A percentile compares a stretch with the other conserved stretches of the same genome.
phyloP scores from a whole-genome alignment of 352 stramenopile species.

The Pythium aphanidermatum region DNA sequence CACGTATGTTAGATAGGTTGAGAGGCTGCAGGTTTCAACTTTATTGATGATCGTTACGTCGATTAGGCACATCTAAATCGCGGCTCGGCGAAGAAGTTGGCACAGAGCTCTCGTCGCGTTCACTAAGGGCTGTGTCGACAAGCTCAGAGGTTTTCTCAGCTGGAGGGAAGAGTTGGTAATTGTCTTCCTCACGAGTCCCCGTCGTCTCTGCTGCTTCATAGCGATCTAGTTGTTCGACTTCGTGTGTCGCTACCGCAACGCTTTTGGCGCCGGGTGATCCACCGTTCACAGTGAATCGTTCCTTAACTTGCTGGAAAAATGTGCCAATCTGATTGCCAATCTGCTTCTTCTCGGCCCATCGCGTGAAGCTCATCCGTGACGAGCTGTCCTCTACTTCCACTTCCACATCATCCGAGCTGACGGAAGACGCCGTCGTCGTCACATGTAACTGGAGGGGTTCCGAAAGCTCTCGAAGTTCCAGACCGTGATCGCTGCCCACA shows the following conservation, averaged over 20 bases:
- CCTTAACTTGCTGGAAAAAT: slow-evolving; percentile 21
- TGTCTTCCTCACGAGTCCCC: background rate
- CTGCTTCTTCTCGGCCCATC: slow-evolving; percentile 15
- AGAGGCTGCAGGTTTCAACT: too few relatives aligned
- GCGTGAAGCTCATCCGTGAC: slow-evolving; percentile 14
- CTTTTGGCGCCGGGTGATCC: background rate
- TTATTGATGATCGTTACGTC: too few relatives aligned
- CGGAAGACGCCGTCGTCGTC: too few relatives aligned
- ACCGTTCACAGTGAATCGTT: slow-evolving; percentile 2
- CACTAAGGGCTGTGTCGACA: too few relatives aligned
- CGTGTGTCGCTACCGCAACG: background rate
- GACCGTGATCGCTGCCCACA: slow-evolving; percentile 48
- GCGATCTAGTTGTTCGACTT: too few relatives aligned
- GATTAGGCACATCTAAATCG: too few relatives aligned
- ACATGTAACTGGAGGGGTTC: background rate
- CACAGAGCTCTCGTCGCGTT: too few relatives aligned
- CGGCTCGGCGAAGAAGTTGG: too few relatives aligned
- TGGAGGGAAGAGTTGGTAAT: background rate
- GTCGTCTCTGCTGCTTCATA: too few relatives aligned
- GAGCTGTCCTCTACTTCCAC: slow-evolving; percentile 11
- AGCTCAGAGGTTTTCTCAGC: too few relatives aligned
- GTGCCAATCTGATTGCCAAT: slow-evolving; percentile 19
- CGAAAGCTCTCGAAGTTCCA: slow-evolving; percentile 18
- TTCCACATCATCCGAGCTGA: slow-evolving; percentile 1
- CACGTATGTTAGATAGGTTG: too few relatives aligned